Evolutionary conservation across 2,329 filamentous ascomycete species (phyloP).

Genomic region (Laburnicola sp.): DNA sequence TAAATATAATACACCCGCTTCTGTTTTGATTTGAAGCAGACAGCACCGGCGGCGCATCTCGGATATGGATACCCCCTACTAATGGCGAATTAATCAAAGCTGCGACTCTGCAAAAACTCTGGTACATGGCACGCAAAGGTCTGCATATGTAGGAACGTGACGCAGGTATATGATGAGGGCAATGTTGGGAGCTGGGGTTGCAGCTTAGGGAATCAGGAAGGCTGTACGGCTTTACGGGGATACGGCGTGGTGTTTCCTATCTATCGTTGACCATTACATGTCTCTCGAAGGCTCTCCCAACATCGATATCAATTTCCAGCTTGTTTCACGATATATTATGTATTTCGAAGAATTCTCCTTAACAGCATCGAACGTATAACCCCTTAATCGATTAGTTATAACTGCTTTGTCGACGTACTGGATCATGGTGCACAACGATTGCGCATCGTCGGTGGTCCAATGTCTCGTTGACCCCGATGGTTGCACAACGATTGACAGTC

Average conservation of each 20-base stretch:
- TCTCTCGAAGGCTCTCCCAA: constrained; percentile 26
- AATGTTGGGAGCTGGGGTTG: constrained; percentile 35
- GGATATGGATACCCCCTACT: constrained; percentile 46
- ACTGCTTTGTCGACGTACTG: not conserved
- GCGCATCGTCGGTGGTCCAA: not conserved
- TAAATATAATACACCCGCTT: constrained; percentile 34
- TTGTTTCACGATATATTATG: constrained; percentile 38
- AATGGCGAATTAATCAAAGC: constrained; percentile 43
- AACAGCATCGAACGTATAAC: constrained; percentile 28
- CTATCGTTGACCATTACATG: constrained; percentile 17
- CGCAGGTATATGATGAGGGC: constrained; percentile 35
- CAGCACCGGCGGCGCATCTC: constrained; percentile 38
- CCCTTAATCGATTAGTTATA: constrained; percentile 15
- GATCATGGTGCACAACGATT: not conserved
- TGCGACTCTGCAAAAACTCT: constrained; percentile 30
- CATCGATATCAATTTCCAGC: constrained; percentile 35
- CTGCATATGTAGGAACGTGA: constrained; percentile 17
- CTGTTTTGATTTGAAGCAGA: constrained; percentile 31
- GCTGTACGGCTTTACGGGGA: constrained; percentile 43
- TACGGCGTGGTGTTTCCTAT: constrained; percentile 41
- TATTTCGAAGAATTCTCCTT: constrained; percentile 32
- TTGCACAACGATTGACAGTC: not conserved
- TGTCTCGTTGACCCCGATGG: not conserved
- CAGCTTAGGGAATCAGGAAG: constrained; percentile 24
- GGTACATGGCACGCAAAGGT: constrained; percentile 30